A percentile compares a stretch with the other conserved stretches of the same genome.
phyloP scores from a whole-genome alignment of 2,329 filamentous ascomycete genomes.

The Sarocladium oryzae region DNA sequence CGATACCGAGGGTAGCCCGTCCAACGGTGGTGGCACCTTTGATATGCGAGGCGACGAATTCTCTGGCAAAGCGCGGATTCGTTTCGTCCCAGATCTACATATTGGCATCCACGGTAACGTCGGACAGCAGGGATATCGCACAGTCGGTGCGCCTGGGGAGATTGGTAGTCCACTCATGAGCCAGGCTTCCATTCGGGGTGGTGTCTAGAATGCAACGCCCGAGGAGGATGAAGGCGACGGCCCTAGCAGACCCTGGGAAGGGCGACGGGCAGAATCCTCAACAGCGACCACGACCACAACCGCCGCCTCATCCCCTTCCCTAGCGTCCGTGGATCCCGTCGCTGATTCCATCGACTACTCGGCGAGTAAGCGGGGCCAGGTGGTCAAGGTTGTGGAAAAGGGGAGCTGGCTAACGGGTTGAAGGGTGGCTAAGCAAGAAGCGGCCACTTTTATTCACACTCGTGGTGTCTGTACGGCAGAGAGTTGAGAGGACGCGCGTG shows the following conservation, averaged over 20 bases:
- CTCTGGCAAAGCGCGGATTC: constrained; percentile 37
- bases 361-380: background rate
- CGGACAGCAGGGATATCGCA: constrained; percentile 20
- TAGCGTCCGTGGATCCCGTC: background rate
- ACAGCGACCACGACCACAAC: too few species aligned
- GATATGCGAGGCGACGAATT: constrained; percentile 51
- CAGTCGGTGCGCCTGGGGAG: constrained; percentile 56
- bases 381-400: background rate
- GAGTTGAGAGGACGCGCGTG: too few species aligned
- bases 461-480: too few species aligned
- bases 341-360: constrained; percentile 6
- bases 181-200: constrained; percentile 28
- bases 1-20: constrained; percentile 79
- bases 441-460: too few species aligned
- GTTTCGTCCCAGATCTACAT: constrained; percentile 49
- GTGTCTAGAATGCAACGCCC: background rate
- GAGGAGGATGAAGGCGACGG: background rate
- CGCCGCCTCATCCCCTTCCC: background rate
- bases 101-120: background rate
- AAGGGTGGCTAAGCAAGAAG: background rate
- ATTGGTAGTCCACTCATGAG: constrained; percentile 60
- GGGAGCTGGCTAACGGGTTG: constrained; percentile 3
- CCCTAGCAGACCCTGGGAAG: too few species aligned
- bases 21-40: constrained; percentile 89
- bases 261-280: too few species aligned